Evolutionary conservation across 306 rosid genomes (phyloP).

Genomic region (Casuarina cunninghamiana): DNA sequence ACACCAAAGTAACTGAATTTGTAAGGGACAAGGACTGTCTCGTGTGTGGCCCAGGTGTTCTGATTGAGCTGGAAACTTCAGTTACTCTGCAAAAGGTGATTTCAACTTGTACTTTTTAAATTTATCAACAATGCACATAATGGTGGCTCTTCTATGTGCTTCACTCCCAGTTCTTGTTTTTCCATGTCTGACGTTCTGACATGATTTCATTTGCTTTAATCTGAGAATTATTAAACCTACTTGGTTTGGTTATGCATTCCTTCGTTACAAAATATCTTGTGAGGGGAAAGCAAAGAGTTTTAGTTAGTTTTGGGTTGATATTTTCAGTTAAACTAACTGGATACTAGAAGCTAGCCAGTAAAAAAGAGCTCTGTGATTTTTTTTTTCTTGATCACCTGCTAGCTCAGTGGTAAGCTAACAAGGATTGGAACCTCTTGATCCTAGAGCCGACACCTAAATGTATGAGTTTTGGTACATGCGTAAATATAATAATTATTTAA

Average conservation of each 20-base stretch:
- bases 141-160: constrained; percentile 1
- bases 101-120: constrained; percentile 13
- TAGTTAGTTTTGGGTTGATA: background rate
- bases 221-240: background rate
- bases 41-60: constrained; percentile 92
- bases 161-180: background rate
- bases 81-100: constrained; percentile 78
- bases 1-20: constrained; percentile 92
- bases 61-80: constrained; percentile 84
- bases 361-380: background rate
- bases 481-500: too few species aligned
- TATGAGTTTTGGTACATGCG: too few species aligned
- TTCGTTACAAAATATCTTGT: background rate
- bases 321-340: background rate
- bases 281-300: background rate
- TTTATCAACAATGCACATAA: constrained; percentile 14
- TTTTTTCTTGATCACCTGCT: too few species aligned
- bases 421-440: too few species aligned
- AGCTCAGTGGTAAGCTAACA: too few species aligned
- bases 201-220: background rate
- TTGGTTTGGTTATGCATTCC: background rate
- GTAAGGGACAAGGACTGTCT: constrained; percentile 88
- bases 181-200: background rate
- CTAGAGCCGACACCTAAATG: too few species aligned
- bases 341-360: background rate